Evolutionary conservation across 352 stramenopile species (phyloP), one percentile per base, ranked within the genome.

Genomic region (Pythium biforme): DNA sequence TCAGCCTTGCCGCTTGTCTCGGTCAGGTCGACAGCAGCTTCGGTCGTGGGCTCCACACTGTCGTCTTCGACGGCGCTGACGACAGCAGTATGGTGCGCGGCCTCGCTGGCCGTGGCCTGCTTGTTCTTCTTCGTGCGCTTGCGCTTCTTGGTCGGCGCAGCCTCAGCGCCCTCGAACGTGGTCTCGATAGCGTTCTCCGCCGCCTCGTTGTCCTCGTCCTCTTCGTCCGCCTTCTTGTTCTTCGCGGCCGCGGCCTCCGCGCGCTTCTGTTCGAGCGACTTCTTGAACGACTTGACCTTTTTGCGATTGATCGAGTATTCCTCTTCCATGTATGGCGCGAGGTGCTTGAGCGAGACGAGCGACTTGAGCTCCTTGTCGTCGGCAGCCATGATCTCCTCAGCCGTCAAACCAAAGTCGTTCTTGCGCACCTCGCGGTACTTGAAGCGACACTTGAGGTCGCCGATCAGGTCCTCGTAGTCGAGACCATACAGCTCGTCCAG

Each of bases 381-480:
- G 2, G 97, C 96, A 19, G 95, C 75, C 64, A 99, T 90, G 68
- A 99, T 99, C 66, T 99, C 97, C 48, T 99, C 91, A 8, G 94
- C 90, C 19, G 89, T 97, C 25, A 99, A 76, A 17, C 98, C 98
- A 75, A 98, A 99, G 68, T 92, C 92, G 60, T 99, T 98, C 26
- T 82, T 76, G 48, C 89, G 79, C 5, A 99, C 98, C 48, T 92
- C 72, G 11, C 89, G 85, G 77, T 99, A 99, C 72, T 99, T 99
- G 81, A 99, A 99, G 23, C 97, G 87, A 47, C 94, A 99, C 50
- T 97, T 96, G 68, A 99, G 86, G 64, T 98, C 96, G 22, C 92
- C 97, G 64, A 99, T 98, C 41, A 99, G 88, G 66, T 99, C 97
- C 74, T 99, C 97, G 68, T 99, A 99, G 74, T 99, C 97, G 25